Base-by-base conservation (phyloP, 371 early-diverging fungal genomes). In the Dinochytrium kinnereticum region DNA sequence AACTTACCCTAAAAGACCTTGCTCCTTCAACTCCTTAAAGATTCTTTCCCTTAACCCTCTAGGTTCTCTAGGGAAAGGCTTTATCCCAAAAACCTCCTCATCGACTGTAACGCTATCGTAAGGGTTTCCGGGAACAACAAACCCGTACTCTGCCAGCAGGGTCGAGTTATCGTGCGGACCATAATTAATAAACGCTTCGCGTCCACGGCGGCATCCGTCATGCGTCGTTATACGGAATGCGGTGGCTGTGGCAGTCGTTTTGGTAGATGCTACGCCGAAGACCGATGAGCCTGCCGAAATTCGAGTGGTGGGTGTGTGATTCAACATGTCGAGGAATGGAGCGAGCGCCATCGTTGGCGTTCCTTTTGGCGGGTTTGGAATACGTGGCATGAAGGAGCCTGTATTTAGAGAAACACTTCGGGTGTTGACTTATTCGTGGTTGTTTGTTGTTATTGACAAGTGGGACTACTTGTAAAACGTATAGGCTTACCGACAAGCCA, bases 81-180 rank as follows among this genome's bases (percentile, higher is more conserved):
- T 31, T 34, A 61, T 7, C 19, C 34, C 13, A 34, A 61, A 13
- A 5, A 78, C 73, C 0, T 70, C 69, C 38, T 69, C 40, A 50
- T 82, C 81, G 26, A 82, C 64, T 49, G 66, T 59, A 2, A 80
- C 65, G 24, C 68, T 28, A 17, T 69, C 40, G 30, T n/a, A 39
- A 50, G 50, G 71, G 72, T 81, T 82, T 24, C 44, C 44, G 0
- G 70, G 74, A 1, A 82, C 59, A 15, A 73, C 80, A 49, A 87
- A 87, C 13, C 87, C 87, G 71, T 87, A 87, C 61, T 87, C 87
- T 2, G 71, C 78, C 19, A 83, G 71, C 78, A 87, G 69, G 34
- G 81, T 80, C 24, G 71, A 64, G 73, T 86, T 85, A 69, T 85
- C 87, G 72, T 87, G 87, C 10, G 83, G 80, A 0, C 87, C 87